phyloP scores from a whole-genome alignment of 2,329 filamentous ascomycete genomes.

The Paecilomyces variotii region DNA sequence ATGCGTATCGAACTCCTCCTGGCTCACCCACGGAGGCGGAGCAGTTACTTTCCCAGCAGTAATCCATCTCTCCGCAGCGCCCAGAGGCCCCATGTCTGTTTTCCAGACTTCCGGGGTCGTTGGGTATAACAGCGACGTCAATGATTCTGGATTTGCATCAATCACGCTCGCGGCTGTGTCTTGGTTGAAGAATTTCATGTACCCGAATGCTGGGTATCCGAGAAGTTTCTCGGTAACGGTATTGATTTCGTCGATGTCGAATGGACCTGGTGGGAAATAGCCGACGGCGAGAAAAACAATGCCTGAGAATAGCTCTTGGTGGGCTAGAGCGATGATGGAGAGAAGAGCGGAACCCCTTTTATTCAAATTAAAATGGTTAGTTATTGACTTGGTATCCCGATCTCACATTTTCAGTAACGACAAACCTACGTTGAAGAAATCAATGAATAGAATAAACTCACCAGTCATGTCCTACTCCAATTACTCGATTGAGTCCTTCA shows the following conservation, averaged over 20 bases:
- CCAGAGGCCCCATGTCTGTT: not conserved
- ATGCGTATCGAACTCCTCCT: constrained; percentile 2
- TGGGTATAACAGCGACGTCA: not conserved
- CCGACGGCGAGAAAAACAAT: constrained; percentile 3
- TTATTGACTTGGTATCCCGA: too few relatives aligned
- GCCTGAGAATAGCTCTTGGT: constrained; percentile 1
- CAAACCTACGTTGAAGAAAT: too few relatives aligned
- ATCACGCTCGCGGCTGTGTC: not conserved
- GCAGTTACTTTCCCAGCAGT: not conserved
- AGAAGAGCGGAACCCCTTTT: not conserved
- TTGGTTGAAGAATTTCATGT: constrained; percentile 5
- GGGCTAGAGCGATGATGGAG: not conserved
- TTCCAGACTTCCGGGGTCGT: not conserved
- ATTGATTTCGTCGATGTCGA: constrained; percentile 1
- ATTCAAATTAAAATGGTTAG: not conserved
- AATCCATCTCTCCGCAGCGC: constrained; percentile 3
- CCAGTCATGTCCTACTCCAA: constrained; percentile 18
- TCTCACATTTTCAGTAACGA: too few relatives aligned
- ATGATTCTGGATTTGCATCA: not conserved
- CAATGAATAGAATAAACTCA: not conserved
- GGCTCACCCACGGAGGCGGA: constrained; percentile 4
- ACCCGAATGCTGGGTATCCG: constrained; percentile 1
- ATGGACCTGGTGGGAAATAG: not conserved
- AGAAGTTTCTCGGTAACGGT: not conserved
- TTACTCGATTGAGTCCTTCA: constrained; percentile 12